Evolutionary conservation across 2,329 filamentous ascomycete species (phyloP), one percentile per base, ranked within the genome.

Genomic region (Stagonosporopsis cucurbitacearum): DNA sequence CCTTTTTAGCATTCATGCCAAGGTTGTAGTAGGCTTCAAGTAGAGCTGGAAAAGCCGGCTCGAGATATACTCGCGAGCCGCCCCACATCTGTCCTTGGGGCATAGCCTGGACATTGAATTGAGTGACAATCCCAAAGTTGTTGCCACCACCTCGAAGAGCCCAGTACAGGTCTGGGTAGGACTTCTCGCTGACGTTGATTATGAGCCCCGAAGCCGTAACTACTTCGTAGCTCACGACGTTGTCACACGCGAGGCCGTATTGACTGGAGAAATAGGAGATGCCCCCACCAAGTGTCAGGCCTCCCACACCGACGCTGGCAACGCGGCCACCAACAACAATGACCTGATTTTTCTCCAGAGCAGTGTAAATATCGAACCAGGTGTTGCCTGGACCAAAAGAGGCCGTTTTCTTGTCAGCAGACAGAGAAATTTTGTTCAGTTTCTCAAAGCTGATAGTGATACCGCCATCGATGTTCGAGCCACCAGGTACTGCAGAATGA

Each of bases 401-500:
- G 0, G 66, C 73, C 13, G 59, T 65, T 28, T 59, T 64, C 37
- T 64, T 63, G 41, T 75, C 67, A 11, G 52, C 23, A 1, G 67
- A 64, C 9, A 73, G 49, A 2, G 44, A 42, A 2, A 77, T 65
- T 5, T 62, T 45, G 36, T 69, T 70, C 45, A 78, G 54, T 15
- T 61, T 60, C 22, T 70, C 69, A 26, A 81, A 67, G 50, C 77
- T 77, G 44, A 82, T 71, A 1, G 78, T 79, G 8, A 82, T 75
- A 3, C 79, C 79, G 25, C 67, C 66, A 0, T 73, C 63, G 15
- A 79, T 77, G 50, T 76, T 79, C 6, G 77, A 77, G 9, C 74
- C 72, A 20, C 78, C 78, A 0, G 72, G 65, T 52, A 74, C 73
- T 3, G 71, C 64, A 19, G 73, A 73, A 54, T 81, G 79, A 3